These are phyloP conservation scores for Pholiota conissans DNA, from an alignment of 768 basidiomycete species.

Conservation along the genomic window DNA sequence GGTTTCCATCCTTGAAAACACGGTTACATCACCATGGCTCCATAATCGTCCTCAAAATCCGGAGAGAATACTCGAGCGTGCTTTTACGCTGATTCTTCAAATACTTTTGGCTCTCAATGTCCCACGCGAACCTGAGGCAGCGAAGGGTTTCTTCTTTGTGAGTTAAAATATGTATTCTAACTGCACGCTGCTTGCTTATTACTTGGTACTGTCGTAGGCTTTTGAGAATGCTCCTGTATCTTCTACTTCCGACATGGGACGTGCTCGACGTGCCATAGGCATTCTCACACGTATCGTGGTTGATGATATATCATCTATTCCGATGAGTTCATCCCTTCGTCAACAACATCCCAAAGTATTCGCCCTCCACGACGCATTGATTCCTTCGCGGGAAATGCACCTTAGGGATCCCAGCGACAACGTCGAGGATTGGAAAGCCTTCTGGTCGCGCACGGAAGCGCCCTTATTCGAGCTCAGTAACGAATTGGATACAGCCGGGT, in stretches of 20 bases:
- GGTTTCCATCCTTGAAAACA: conserved; percentile 4
- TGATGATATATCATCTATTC: conserved; percentile 3
- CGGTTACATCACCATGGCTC: conserved; percentile 2
- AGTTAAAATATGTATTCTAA: background rate
- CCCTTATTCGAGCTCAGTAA: background rate
- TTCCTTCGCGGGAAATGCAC: conserved; percentile 3
- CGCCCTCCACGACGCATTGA: conserved; percentile 2
- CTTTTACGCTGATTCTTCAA: conserved; percentile 3
- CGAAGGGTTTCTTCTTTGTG: conserved; percentile 2
- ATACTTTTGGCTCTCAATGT: conserved; percentile 1
- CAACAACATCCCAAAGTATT: conserved; percentile 4
- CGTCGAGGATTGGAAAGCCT: conserved; percentile 2
- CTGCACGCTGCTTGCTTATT: background rate
- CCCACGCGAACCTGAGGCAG: conserved; percentile 3
- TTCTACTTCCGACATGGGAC: conserved; percentile 4
- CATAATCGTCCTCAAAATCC: background rate
- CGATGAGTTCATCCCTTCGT: background rate
- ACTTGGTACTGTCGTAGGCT: background rate
- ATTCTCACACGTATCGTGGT: background rate
- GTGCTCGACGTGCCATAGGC: conserved; percentile 6
- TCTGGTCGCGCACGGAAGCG: conserved; percentile 4
- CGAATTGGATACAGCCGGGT: conserved; percentile 3
- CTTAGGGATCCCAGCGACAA: background rate
- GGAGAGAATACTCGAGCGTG: background rate
- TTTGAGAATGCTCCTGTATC: conserved; percentile 6